A percentile compares a stretch with the other conserved stretches of the same genome.
Conservation (phyloP, 1,284 basidiomycete genomes). For the Ceratobasidium sp. region DNA sequence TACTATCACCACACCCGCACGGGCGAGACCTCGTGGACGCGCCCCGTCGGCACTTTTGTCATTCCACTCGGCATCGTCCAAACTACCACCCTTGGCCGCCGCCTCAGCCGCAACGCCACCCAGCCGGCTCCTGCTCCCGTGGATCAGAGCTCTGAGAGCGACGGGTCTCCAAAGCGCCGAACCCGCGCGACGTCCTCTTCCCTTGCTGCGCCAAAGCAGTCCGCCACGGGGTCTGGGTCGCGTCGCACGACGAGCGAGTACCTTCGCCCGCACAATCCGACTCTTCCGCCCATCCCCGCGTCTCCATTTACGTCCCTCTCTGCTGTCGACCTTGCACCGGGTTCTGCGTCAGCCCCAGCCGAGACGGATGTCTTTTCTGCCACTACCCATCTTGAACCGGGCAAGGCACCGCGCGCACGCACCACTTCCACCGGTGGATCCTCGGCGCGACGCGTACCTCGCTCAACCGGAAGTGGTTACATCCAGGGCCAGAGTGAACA, state of each 20-base stretch:
- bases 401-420: conserved; percentile 29
- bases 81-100: conserved; percentile 75
- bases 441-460: conserved; percentile 18
- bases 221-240: conserved; percentile 3
- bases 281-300: conserved; percentile 42
- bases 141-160: background rate
- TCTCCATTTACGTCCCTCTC: conserved; percentile 46
- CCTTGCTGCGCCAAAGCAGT: conserved; percentile 41
- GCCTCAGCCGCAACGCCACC: conserved; percentile 60
- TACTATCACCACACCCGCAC: conserved; percentile 96
- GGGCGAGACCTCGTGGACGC: conserved; percentile 89
- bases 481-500: conserved; percentile 36
- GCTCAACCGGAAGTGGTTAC: conserved; percentile 22
- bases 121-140: conserved; percentile 9
- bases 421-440: conserved; percentile 34
- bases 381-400: background rate
- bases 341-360: conserved; percentile 26
- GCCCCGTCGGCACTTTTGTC: conserved; percentile 82
- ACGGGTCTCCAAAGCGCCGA: background rate
- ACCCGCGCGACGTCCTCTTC: conserved; percentile 24
- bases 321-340: conserved; percentile 32
- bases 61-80: conserved; percentile 92
- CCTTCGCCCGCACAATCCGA: conserved; percentile 35
- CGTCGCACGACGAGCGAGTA: conserved; percentile 43
- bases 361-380: conserved; percentile 4